Evolutionary conservation across 805 yeast species (phyloP), one percentile per base, ranked within the genome.

Genomic region (Cyberlindnera mississippiensis): DNA sequence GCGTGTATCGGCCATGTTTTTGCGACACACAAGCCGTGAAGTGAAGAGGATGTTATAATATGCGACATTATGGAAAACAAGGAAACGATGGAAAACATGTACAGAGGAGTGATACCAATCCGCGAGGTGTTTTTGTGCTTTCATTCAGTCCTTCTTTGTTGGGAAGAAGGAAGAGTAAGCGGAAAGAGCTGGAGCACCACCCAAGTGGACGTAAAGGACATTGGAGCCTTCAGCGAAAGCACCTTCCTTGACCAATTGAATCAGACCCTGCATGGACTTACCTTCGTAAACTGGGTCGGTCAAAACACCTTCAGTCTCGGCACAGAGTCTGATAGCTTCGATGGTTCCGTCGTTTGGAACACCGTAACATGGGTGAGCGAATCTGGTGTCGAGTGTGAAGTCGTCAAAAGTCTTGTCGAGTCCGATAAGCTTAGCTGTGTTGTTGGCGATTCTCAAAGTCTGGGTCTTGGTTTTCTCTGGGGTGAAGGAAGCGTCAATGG

Each of bases 131-230:
- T 34, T 29, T n/a, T n/a, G n/a, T n/a, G n/a, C n/a, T n/a, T n/a
- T n/a, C n/a, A n/a, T n/a, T n/a, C n/a, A 34, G 34, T 33, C 33
- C 26, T 19, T 24, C 46, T 46, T 46, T 20, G 46, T 40, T 42
- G 50, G 50, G 46, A 46, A 46, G 50, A 46, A 46, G 10, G 50
- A 46, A 16, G 50, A 46, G 42, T 46, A 46, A 14, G 50, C 50
- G 8, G 46, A 42, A 18, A 46, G 31, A 12, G 50, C 50, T 37
- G 50, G 50, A 26, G 50, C 44, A 42, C 50, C 50, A 42, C 50
- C 50, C 43, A 46, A 38, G 29, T 46, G 50, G 33, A 42, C 50
- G 43, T 46, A 46, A 10, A 46, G 28, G 32, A 46, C 47, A 41
- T 46, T 46, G 7, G 50, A 12, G 18, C 50, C 50, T 27, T 40